These are phyloP conservation scores for Nakaseomyces sp. DNA, from an alignment of 1,139 yeast species.

Conservation along the genomic window DNA sequence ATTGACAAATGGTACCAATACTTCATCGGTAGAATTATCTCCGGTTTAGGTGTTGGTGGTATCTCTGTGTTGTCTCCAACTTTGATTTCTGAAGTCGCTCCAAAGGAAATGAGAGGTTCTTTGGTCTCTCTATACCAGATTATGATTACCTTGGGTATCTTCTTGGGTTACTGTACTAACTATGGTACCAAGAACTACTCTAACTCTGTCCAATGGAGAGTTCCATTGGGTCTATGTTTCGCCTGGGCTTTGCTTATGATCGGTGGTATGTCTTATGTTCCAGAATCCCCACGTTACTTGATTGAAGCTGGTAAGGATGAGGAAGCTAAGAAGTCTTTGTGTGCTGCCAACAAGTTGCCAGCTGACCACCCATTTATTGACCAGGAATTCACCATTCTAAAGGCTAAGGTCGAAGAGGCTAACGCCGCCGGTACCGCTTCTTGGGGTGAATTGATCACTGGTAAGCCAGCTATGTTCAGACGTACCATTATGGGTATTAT, in stretches of 20 bases:
- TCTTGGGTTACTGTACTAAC: constrained; percentile 54
- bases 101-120: constrained; percentile 61
- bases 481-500: constrained; percentile 56
- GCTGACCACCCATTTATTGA: constrained; percentile 39
- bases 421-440: constrained; percentile 31
- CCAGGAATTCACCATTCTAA: constrained; percentile 51
- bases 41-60: constrained; percentile 59
- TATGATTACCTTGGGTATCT: constrained; percentile 54
- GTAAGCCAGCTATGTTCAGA: constrained; percentile 38
- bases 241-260: constrained; percentile 37
- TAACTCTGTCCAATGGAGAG: constrained; percentile 51
- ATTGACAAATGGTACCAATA: constrained; percentile 43
- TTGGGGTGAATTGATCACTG: constrained; percentile 34
- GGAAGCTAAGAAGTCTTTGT: constrained; percentile 45
- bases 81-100: constrained; percentile 57
- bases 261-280: constrained; percentile 55
- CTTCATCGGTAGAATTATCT: constrained; percentile 52
- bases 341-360: constrained; percentile 39
- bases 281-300: constrained; percentile 72
- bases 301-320: constrained; percentile 45
- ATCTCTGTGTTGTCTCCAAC: constrained; percentile 54
- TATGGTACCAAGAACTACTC: constrained; percentile 45
- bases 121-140: constrained; percentile 55
- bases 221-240: constrained; percentile 47
- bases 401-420: constrained; percentile 50